Evolutionary conservation across 1,139 yeast genomes (phyloP).

Genomic region (Wickerhamiella infanticola): DNA sequence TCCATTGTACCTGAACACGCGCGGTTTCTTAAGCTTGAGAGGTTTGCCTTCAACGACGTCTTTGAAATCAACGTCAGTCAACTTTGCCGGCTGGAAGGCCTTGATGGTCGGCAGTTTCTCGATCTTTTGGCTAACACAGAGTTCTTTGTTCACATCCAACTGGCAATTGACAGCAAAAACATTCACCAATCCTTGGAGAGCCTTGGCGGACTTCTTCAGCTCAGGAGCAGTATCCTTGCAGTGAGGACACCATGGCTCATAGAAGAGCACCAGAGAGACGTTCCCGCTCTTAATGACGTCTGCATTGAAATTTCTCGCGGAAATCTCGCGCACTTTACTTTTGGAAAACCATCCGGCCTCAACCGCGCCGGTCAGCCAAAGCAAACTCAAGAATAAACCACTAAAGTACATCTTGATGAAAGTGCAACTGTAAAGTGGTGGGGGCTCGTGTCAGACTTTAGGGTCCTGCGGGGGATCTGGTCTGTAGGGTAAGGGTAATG

Average conservation of each 20-base stretch:
- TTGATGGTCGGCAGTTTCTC: slow-evolving; percentile 71
- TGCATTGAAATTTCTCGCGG: slow-evolving; percentile 41
- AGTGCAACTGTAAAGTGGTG: not conserved
- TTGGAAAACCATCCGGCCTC: slow-evolving; percentile 29
- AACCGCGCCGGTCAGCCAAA: not conserved
- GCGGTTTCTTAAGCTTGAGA: slow-evolving; percentile 50
- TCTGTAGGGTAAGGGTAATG: no score
- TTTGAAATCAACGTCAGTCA: slow-evolving; percentile 18
- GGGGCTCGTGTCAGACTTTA: not conserved
- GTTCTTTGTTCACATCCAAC: slow-evolving; percentile 41
- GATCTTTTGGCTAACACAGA: slow-evolving; percentile 54
- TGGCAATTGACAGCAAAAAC: slow-evolving; percentile 88
- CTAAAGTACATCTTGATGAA: not conserved
- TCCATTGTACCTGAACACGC: slow-evolving; percentile 54
- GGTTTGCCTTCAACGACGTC: slow-evolving; percentile 46
- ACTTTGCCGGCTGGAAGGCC: slow-evolving; percentile 45
- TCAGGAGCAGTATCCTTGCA: slow-evolving; percentile 57
- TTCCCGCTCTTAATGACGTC: slow-evolving; percentile 56
- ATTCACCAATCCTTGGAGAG: slow-evolving; percentile 43
- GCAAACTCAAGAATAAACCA: not conserved
- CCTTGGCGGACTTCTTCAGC: slow-evolving; percentile 48
- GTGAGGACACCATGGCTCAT: slow-evolving; percentile 96
- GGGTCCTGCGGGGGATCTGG: no score
- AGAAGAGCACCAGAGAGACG: slow-evolving; percentile 74
- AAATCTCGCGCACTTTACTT: slow-evolving; percentile 41